These are phyloP conservation scores for Acanthamoeba royreba DNA, from an alignment of 208 protist species.

Conservation along the genomic window DNA sequence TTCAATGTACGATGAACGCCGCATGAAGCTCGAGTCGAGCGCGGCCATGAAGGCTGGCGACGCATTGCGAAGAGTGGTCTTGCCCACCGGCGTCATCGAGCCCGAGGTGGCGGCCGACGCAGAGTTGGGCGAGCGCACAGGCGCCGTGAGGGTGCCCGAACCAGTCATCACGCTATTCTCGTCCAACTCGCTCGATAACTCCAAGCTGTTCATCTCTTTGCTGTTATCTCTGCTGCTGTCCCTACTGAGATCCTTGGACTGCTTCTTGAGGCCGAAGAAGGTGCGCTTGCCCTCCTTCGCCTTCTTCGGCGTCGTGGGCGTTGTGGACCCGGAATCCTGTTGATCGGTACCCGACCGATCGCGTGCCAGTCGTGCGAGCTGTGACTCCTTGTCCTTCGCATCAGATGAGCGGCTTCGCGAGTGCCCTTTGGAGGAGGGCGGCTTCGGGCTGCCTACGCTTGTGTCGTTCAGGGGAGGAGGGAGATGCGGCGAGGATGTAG, in stretches of 20 bases:
- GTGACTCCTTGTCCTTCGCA: neutral
- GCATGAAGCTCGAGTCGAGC: neutral
- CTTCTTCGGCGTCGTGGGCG: no score
- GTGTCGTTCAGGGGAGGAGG: neutral
- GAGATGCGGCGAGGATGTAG: neutral
- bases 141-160: neutral
- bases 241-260: neutral
- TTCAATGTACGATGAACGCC: neutral
- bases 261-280: no score
- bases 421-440: neutral
- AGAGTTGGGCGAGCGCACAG: neutral
- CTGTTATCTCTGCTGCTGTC: neutral
- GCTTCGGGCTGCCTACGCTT: neutral
- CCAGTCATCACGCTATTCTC: neutral
- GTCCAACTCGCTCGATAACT: neutral
- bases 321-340: no score
- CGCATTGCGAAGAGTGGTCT: neutral
- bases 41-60: neutral
- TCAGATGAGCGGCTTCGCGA: neutral
- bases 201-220: neutral
- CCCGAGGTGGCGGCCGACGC: neutral
- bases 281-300: no score
- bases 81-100: neutral
- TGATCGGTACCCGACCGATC: no score
- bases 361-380: no score